phyloP scores from a whole-genome alignment of 768 basidiomycete species.

The Leucocoprinus sp. region DNA sequence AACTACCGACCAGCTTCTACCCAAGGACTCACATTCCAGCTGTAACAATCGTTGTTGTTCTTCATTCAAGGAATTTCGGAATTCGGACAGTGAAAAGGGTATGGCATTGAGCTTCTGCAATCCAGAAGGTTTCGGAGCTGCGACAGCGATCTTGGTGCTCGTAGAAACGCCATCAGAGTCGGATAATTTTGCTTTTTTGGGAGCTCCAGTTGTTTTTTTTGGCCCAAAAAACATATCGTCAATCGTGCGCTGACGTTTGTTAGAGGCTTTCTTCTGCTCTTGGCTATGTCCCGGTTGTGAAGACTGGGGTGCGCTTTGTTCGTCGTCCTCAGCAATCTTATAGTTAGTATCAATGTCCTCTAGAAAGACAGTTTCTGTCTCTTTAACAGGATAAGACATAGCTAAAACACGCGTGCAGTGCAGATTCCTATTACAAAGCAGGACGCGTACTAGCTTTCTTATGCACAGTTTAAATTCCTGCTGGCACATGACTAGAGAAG shows the following conservation, averaged over 20 bases:
- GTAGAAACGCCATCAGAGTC: conserved; percentile 12
- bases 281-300: conserved; percentile 8
- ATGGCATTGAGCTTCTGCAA: conserved; percentile 48
- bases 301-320: conserved; percentile 1
- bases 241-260: conserved; percentile 56
- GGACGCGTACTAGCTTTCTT: no score
- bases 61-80: conserved; percentile 43
- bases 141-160: conserved; percentile 2
- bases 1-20: conserved; percentile 56
- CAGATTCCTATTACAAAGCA: conserved; percentile 1
- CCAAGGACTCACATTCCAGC: conserved; percentile 69
- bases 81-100: conserved; percentile 56
- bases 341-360: conserved; percentile 32
- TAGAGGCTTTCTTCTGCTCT: conserved; percentile 10
- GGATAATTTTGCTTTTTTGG: conserved; percentile 42
- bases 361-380: conserved; percentile 27
- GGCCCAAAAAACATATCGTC: conserved; percentile 49
- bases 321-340: not conserved
- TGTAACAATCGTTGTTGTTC: conserved; percentile 49
- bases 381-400: conserved; percentile 8
- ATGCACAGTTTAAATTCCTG: no score
- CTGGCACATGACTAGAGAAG: no score
- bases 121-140: conserved; percentile 13
- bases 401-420: conserved; percentile 4
- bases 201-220: conserved; percentile 22